Conservation (phyloP, 192 early-diverging fungal genomes). For the Rhizophagus clarus region DNA sequence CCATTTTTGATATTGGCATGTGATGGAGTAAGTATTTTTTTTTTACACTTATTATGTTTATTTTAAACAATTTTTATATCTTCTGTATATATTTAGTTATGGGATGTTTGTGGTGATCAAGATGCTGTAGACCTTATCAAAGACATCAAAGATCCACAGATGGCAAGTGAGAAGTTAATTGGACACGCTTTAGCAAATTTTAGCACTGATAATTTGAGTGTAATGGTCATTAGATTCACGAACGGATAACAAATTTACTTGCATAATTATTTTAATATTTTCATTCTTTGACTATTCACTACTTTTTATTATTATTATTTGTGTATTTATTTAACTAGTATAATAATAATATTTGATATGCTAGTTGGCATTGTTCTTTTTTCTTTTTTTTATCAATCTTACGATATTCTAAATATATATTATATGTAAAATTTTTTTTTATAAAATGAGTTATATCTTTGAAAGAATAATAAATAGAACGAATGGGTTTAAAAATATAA, state of each 20-base stretch:
- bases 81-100: constrained; percentile 59
- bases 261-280: too few species aligned
- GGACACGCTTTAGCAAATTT: constrained; percentile 89
- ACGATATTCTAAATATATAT: too few species aligned
- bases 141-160: constrained; percentile 72
- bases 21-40: constrained; percentile 78
- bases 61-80: not conserved
- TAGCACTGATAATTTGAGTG: constrained; percentile 93
- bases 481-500: too few species aligned
- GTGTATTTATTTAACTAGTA: too few species aligned
- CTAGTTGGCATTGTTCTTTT: too few species aligned
- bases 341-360: too few species aligned
- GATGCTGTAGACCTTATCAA: constrained; percentile 86
- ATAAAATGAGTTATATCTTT: too few species aligned
- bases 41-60: not conserved
- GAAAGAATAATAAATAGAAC: too few species aligned
- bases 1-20: constrained; percentile 91
- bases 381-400: too few species aligned
- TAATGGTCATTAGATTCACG: constrained; percentile 75
- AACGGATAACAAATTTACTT: constrained; percentile 1
- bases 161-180: constrained; percentile 77
- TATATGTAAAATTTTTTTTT: too few species aligned
- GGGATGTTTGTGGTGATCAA: constrained; percentile 98
- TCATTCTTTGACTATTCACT: too few species aligned
- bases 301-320: too few species aligned